Evolutionary conservation across 177 flowering plant genomes (phyloP), one percentile per base, ranked within the genome.

Genomic region (Vitis hybrid): DNA sequence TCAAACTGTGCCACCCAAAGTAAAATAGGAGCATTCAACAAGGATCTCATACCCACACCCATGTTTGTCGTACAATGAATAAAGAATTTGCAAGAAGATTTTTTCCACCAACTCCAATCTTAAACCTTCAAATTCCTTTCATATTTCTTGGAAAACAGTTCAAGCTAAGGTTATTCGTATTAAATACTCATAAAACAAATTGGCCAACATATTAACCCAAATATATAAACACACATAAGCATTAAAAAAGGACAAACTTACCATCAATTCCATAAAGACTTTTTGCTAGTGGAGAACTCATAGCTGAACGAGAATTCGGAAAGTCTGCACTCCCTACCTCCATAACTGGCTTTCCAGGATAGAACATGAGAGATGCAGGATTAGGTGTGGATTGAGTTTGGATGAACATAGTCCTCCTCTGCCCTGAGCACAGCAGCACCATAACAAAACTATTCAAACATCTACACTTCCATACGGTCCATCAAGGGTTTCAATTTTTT

Each of bases 371-470:
- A 32, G 98, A 94, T 5, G 86, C 74, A 65, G 98, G 98, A 73
- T 93, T 93, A 2, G 98, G 98, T 14, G 98, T 93, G 4, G 96
- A 76, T 64, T 91, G 94, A 14, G 97, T 93, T 79, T 93, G 96
- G 52, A 94, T 89, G 76, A 94, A 94, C 97, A 92, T 88, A 56
- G 78, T 86, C 82, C 98, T 88, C 80, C 81, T 89, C 82, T 92
- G 98, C 74, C 87, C 98, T 91, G 86, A 55, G 63, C 48, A 77
- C 6, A 69, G 48, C 32, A 69, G 2, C 65, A 64, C 2, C 35
- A 59, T 17, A 73, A 59, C 8, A 13, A 54, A 20, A 70, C 3
- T 35, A 52, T 15, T 7, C 11, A 35, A 58, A 15, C 1, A 9
- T 18, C 18, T 54, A n/a, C 11, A 12, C 24, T 30, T 65, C 24